Percentiles rank a stretch among this genome's conserved stretches.
Conservation (phyloP, 83 land plant genomes). For the Picea abies region DNA sequence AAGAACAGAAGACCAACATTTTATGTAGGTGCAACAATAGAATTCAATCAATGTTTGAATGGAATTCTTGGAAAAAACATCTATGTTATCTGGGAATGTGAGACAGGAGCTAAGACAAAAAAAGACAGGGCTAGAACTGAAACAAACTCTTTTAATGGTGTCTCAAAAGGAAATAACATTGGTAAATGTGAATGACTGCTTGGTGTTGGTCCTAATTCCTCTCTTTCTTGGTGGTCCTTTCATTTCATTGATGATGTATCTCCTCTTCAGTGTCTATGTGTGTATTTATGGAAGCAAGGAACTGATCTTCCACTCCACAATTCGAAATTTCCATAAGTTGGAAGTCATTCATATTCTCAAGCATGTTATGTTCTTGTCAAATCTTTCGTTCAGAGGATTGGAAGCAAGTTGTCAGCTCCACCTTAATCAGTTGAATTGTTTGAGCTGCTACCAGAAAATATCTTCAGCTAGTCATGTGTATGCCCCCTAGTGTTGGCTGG, state of each 20-base stretch:
- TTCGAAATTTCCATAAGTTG: conserved; percentile 6
- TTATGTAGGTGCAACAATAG: conserved; percentile 79
- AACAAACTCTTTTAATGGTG: conserved; percentile 7
- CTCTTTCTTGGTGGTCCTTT: conserved; percentile 79
- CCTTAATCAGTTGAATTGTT: conserved; percentile 70
- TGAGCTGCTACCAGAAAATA: conserved; percentile 52
- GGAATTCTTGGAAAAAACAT: conserved; percentile 68
- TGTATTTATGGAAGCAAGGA: conserved; percentile 77
- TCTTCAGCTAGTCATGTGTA: conserved; percentile 53
- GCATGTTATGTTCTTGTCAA: conserved; percentile 38
- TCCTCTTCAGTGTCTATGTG: conserved; percentile 80
- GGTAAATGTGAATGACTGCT: conserved; percentile 89
- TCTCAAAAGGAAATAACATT: conserved; percentile 25
- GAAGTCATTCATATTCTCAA: conserved; percentile 13
- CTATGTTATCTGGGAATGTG: conserved; percentile 72
- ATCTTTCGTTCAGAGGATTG: conserved; percentile 48
- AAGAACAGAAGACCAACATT: conserved; percentile 47
- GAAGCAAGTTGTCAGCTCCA: conserved; percentile 40
- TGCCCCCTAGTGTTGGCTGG: conserved; percentile 35
- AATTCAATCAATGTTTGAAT: conserved; percentile 52
- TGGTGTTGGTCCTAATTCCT: conserved; percentile 68
- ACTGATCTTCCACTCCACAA: conserved; percentile 23
- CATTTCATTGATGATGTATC: conserved; percentile 87
- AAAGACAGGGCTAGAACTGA: not conserved
- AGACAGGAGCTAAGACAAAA: conserved; percentile 25